Conservation (phyloP, 352 stramenopile species). For the Globisporangium recalcitrans region DNA sequence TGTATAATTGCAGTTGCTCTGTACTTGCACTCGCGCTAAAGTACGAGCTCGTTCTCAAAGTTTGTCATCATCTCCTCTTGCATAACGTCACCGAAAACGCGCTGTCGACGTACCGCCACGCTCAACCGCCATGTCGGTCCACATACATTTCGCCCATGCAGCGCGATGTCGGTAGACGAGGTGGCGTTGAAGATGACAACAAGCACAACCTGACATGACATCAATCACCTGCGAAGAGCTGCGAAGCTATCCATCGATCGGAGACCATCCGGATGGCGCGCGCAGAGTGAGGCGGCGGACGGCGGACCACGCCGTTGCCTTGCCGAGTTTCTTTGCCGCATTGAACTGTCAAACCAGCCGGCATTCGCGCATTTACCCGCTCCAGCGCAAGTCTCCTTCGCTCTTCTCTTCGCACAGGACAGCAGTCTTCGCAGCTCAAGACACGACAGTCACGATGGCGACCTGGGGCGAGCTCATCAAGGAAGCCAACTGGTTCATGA, state of each 20-base stretch:
- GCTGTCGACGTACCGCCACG: neutral
- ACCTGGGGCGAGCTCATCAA: conserved; percentile 56
- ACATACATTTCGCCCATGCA: neutral
- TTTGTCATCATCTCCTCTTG: neutral
- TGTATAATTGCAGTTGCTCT: no score
- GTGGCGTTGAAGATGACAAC: neutral
- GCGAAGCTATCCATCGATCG: neutral
- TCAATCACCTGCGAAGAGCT: neutral
- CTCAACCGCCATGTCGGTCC: conserved; percentile 6
- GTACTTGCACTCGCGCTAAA: neutral
- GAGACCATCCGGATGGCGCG: neutral
- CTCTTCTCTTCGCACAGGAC: neutral
- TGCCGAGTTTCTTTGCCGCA: neutral
- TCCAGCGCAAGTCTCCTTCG: conserved; percentile 3
- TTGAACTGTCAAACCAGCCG: neutral
- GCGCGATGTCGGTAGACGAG: neutral
- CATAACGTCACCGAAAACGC: neutral
- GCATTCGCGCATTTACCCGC: conserved; percentile 8
- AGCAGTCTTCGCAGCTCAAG: no score
- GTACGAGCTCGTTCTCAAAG: neutral
- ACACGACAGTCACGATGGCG: conserved; percentile 31
- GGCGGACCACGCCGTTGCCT: neutral
- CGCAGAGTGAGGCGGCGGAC: neutral
- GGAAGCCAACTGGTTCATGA: conserved; percentile 97
- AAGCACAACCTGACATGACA: conserved; percentile 2